Percentiles rank a stretch among this genome's conserved stretches.
Evolutionary conservation across 257 asterid genomes (phyloP).

Genomic region (Lycium ferocissimum): DNA sequence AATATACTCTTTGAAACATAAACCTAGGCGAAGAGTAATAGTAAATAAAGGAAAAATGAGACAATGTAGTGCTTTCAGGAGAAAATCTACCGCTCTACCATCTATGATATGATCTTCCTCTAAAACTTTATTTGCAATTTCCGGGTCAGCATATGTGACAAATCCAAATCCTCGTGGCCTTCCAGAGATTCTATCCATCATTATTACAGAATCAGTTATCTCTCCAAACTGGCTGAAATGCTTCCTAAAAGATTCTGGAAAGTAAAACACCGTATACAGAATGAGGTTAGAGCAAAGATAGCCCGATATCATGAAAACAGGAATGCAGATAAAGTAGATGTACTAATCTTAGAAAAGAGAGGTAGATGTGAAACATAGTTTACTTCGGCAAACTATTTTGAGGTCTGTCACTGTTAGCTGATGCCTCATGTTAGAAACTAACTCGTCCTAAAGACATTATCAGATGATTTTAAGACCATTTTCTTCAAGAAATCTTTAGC

Average conservation of each 20-base stretch:
- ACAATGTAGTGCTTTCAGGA: not conserved
- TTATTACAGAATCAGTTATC: constrained; percentile 82
- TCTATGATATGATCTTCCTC: constrained; percentile 83
- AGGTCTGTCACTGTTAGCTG: not conserved
- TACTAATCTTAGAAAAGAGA: not conserved
- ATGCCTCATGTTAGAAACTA: not conserved
- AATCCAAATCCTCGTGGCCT: constrained; percentile 94
- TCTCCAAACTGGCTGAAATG: constrained; percentile 87
- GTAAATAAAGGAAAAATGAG: not conserved
- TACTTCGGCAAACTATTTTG: not conserved
- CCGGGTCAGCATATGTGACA: constrained; percentile 78
- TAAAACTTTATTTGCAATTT: constrained; percentile 81
- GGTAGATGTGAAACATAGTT: not conserved
- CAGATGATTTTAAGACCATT: not conserved
- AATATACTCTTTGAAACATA: not conserved
- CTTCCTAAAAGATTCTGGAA: constrained; percentile 79
- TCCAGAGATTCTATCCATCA: constrained; percentile 82
- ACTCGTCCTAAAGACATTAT: not conserved
- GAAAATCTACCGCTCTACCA: constrained; percentile 71
- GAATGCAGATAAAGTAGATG: not conserved
- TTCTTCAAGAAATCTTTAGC: not conserved
- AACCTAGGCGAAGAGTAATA: not conserved
- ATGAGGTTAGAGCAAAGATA: constrained; percentile 34
- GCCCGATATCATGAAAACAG: not conserved
- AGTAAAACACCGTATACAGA: constrained; percentile 25